phyloP scores from a whole-genome alignment of 2,329 filamentous ascomycete genomes.

The Neonectria punicea region DNA sequence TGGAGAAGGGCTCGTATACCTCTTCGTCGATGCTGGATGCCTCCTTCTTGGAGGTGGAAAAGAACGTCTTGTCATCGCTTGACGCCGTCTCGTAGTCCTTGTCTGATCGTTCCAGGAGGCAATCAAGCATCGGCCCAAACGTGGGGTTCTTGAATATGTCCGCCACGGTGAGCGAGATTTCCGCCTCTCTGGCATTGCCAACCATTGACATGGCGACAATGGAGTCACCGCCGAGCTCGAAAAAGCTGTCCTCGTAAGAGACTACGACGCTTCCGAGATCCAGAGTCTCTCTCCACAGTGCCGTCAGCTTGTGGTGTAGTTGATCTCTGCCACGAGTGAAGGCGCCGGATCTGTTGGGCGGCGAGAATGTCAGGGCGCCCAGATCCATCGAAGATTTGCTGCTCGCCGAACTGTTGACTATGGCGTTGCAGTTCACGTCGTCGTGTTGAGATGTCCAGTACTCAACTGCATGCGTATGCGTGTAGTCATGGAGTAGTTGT shows the following conservation, averaged over 20 bases:
- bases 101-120: constrained; percentile 18
- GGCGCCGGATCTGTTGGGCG: constrained; percentile 9
- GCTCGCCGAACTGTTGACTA: constrained; percentile 8
- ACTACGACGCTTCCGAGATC: constrained; percentile 10
- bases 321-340: constrained; percentile 9
- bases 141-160: constrained; percentile 36
- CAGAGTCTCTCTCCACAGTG: constrained; percentile 27
- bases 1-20: constrained; percentile 19
- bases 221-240: constrained; percentile 33
- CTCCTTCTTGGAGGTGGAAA: constrained; percentile 10
- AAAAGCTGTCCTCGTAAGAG: constrained; percentile 29
- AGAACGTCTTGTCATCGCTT: neutral
- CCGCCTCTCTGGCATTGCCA: constrained; percentile 24
- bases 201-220: constrained; percentile 40
- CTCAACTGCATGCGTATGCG: neutral
- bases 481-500: neutral
- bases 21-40: neutral
- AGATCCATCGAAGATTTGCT: constrained; percentile 22
- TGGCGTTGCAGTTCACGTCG: neutral
- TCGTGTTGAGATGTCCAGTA: constrained; percentile 14
- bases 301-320: constrained; percentile 26
- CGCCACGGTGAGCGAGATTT: constrained; percentile 31
- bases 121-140: constrained; percentile 28
- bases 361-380: constrained; percentile 12
- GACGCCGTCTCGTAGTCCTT: constrained; percentile 23